Evolutionary conservation across 1,284 basidiomycete genomes (phyloP).

Genomic region (Heterobasidion parviporum): DNA sequence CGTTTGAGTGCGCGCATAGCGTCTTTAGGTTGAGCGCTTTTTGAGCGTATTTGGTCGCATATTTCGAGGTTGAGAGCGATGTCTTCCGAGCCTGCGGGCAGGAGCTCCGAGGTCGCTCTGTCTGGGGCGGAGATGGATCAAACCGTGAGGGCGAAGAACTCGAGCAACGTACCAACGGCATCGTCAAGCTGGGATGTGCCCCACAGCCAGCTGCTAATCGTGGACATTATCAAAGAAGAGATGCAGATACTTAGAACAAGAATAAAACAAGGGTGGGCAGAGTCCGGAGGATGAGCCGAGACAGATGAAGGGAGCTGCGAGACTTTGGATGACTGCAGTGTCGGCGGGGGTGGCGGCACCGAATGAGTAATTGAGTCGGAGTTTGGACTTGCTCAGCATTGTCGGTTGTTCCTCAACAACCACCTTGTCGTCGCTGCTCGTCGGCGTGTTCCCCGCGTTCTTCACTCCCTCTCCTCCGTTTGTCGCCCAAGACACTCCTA

Average conservation of each 20-base stretch:
- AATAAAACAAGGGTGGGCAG: constrained; percentile 6
- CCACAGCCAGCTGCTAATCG: constrained; percentile 60
- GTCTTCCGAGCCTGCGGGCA: constrained; percentile 79
- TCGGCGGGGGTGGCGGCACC: constrained; percentile 1
- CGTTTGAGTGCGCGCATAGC: constrained; percentile 88
- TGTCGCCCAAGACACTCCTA: constrained; percentile 2
- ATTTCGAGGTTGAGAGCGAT: constrained; percentile 94
- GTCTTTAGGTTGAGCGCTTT: constrained; percentile 78
- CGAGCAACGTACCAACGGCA: constrained; percentile 51
- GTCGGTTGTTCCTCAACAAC: constrained; percentile 29
- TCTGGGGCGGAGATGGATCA: constrained; percentile 36
- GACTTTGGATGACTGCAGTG: neutral
- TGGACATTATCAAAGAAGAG: constrained; percentile 27
- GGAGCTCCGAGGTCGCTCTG: constrained; percentile 85
- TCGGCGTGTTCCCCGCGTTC: constrained; percentile 1
- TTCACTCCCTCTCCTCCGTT: neutral
- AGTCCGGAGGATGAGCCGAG: neutral
- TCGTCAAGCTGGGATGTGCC: constrained; percentile 71
- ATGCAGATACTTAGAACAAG: neutral
- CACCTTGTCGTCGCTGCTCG: constrained; percentile 20
- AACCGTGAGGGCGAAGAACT: neutral
- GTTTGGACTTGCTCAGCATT: constrained; percentile 21
- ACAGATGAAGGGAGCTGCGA: neutral
- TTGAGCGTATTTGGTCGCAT: constrained; percentile 93
- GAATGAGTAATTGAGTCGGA: constrained; percentile 21